These are phyloP conservation scores for Starmerella cellae DNA, from an alignment of 805 yeast species.

Conservation along the genomic window DNA sequence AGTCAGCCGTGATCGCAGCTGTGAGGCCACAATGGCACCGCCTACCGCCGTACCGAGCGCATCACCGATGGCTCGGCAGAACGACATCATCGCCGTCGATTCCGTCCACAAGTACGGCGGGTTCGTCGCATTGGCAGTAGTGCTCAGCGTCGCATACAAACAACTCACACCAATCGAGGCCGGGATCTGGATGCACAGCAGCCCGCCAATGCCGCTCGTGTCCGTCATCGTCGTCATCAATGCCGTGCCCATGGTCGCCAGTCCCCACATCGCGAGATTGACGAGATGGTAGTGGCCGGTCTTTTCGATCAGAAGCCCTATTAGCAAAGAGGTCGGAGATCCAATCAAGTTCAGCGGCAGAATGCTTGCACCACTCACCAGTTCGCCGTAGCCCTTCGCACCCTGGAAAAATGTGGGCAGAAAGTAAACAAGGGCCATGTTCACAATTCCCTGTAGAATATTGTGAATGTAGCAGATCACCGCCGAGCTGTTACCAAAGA, in stretches of 20 bases:
- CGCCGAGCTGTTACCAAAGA: conserved; percentile 31
- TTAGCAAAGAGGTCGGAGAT: conserved; percentile 27
- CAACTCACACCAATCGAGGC: conserved; percentile 38
- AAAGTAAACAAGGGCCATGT: conserved; percentile 25
- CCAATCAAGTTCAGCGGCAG: conserved; percentile 35
- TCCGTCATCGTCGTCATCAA: conserved; percentile 30
- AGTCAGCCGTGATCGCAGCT: conserved; percentile 12
- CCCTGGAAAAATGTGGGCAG: conserved; percentile 40
- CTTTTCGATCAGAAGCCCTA: conserved; percentile 32
- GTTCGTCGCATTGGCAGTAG: conserved; percentile 24
- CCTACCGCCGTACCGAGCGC: conserved; percentile 27
- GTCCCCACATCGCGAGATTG: conserved; percentile 28
- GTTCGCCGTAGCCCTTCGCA: conserved; percentile 31
- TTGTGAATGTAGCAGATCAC: conserved; percentile 31
- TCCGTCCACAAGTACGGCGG: conserved; percentile 22
- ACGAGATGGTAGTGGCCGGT: conserved; percentile 33
- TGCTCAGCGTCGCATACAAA: conserved; percentile 31
- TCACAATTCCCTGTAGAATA: conserved; percentile 32
- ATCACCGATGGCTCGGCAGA: conserved; percentile 24
- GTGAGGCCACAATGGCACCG: conserved; percentile 25
- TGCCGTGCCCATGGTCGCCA: conserved; percentile 36
- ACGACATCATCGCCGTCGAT: conserved; percentile 25
- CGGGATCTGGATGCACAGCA: conserved; percentile 35
- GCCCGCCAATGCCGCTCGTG: conserved; percentile 28
- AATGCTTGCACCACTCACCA: conserved; percentile 36